phyloP scores from a whole-genome alignment of 1,139 yeast genomes.

The Nakaseomyces kungkrabaensis region DNA sequence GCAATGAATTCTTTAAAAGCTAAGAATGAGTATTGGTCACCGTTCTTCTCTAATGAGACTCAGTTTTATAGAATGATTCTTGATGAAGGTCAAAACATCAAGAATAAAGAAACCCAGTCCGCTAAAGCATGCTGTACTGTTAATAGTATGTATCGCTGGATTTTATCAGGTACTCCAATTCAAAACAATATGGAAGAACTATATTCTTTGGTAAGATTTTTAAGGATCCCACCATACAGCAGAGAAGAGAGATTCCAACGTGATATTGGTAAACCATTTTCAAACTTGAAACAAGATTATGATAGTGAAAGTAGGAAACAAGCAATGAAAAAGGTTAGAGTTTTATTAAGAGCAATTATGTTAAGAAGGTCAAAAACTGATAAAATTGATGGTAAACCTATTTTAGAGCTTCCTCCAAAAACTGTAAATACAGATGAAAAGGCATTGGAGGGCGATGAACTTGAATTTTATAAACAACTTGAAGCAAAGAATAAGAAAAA shows the following conservation, averaged over 20 bases:
- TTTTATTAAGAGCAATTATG: constrained; percentile 64
- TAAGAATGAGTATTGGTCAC: constrained; percentile 42
- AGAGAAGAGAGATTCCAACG: constrained; percentile 46
- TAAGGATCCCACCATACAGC: constrained; percentile 58
- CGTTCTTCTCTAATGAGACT: constrained; percentile 51
- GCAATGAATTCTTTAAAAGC: constrained; percentile 28
- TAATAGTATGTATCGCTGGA: constrained; percentile 52
- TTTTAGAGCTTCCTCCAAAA: constrained; percentile 62
- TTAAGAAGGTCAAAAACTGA: constrained; percentile 71
- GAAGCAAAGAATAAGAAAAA: constrained; percentile 49
- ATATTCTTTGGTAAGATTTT: constrained; percentile 64
- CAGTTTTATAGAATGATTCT: constrained; percentile 58
- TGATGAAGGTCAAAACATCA: constrained; percentile 88
- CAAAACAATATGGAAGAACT: constrained; percentile 79
- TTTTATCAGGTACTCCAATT: constrained; percentile 91
- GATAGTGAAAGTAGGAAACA: constrained; percentile 31
- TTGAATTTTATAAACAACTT: constrained; percentile 46
- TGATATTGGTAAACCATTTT: constrained; percentile 53
- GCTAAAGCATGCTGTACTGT: constrained; percentile 59
- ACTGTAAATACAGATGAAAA: constrained; percentile 40
- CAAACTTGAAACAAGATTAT: constrained; percentile 23
- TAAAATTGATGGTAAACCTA: constrained; percentile 69
- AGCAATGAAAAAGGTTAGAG: constrained; percentile 59
- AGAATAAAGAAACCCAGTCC: constrained; percentile 58
- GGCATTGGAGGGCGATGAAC: constrained; percentile 43